Base-by-base conservation (phyloP, 2,329 filamentous ascomycete species). In the Camillea tinctor region DNA sequence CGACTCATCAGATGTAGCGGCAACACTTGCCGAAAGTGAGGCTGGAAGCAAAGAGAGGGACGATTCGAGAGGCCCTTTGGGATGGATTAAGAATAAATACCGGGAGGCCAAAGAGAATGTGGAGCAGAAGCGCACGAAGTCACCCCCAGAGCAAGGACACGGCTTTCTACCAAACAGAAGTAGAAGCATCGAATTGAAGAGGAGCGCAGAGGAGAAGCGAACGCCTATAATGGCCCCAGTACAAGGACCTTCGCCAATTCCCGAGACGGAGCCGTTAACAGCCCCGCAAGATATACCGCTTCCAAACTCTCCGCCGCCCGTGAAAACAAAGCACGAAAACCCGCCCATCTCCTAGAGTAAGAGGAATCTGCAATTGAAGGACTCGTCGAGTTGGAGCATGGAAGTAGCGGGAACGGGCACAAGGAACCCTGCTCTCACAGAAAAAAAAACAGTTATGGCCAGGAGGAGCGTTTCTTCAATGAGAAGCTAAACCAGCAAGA, bases 81-180 rank as follows among this genome's bases (percentile, higher is more conserved):
- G 80, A 52, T 86, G 84, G 84, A 82, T 87, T 64, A 85, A 80
- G 70, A 82, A 76, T 71, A 87, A 87, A 69, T 85, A 85, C 69
- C 81, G 84, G 23, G 84, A 84, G 67, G 81, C 81, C 55, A 86
- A 85, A 71, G 84, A 85, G 64, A 84, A 75, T 50, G 80, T 76
- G 0, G 84, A 86, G 58, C 78, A 83, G 52, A 77, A 81, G 65
- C 79, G 84, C 54, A 81, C 80, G 66, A 86, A 85, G 71, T 86
- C 84, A 8, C 84, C 84, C 3, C 81, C 84, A 1, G 77, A 79
- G 22, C 71, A 64, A 1, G 67, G 59, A 64, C 70, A 69, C 55
- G 70, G 64, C 23, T 72, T 78, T 26, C 54, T 78, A 2, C 64
- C 73, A 15, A 66, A 75, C 3, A 73, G 79, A n/a, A 79, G 76